Percentiles rank a stretch among this genome's conserved stretches.
Conservation (phyloP, 2,329 filamentous ascomycete genomes). For the Rasamsonia emersonii region DNA sequence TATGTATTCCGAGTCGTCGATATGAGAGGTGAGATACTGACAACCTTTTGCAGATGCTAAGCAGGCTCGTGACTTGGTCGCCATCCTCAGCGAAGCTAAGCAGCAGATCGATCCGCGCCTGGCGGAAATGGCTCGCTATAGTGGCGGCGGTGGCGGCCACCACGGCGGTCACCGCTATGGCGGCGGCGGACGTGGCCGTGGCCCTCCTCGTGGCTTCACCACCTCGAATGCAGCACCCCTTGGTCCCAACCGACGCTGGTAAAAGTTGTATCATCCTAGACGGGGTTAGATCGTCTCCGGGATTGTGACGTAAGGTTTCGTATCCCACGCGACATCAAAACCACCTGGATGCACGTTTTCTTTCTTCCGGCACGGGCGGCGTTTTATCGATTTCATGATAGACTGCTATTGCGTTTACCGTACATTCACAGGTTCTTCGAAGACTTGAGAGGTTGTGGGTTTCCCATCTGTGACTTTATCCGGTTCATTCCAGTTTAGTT, state of each 20-base stretch:
- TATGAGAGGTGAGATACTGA: background rate
- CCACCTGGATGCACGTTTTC: conserved; percentile 11
- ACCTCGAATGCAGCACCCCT: conserved; percentile 52
- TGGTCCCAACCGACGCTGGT: conserved; percentile 51
- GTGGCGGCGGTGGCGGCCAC: conserved; percentile 71
- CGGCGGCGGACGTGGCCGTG: conserved; percentile 42
- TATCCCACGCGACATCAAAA: background rate
- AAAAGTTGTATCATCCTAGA: conserved; percentile 19
- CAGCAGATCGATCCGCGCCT: conserved; percentile 96
- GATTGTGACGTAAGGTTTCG: background rate
- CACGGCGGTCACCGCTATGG: conserved; percentile 58
- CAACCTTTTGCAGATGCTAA: conserved; percentile 57
- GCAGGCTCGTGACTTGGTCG: conserved; percentile 93
- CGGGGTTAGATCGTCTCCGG: conserved; percentile 17
- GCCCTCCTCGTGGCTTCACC: conserved; percentile 38
- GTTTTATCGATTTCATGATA: conserved; percentile 29
- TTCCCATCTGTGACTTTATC: conserved; percentile 1
- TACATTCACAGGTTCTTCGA: conserved; percentile 14
- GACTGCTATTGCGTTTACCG: conserved; percentile 16
- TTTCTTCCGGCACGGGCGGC: conserved; percentile 31
- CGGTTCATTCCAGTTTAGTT: background rate
- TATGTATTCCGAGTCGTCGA: conserved; percentile 47
- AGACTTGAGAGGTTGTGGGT: conserved; percentile 6
- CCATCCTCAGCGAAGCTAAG: conserved; percentile 89
- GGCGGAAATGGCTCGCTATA: conserved; percentile 89